Evolutionary conservation across 192 early-diverging fungal species (phyloP), one percentile per base, ranked within the genome.

Genomic region (Coemansia sp.): DNA sequence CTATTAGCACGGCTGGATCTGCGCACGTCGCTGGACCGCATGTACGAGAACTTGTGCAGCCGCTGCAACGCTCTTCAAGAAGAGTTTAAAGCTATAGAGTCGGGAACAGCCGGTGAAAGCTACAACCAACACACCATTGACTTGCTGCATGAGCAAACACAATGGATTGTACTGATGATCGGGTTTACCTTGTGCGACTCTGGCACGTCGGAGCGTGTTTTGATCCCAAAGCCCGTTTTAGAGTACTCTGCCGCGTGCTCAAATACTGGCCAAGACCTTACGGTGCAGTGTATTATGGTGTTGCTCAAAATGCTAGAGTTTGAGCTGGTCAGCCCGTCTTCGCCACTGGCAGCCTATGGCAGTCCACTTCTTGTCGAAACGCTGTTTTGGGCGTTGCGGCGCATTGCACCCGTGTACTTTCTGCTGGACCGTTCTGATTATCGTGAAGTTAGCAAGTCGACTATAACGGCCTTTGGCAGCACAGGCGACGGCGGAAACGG

Each of bases 301-400:
- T 61, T 79, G 48, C 56, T 79, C 8, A 59, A 65, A 49, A 56
- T 54, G n/a, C 58, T 79, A 28, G 67, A 79, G 51, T 70, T 79
- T 56, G 76, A 79, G 59, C 58, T 79, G 7, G 60, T 37, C 26
- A 62, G 58, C 36, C 65, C 71, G 5, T 61, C 68, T 20, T 61
- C 67, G 10, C 44, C 64, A 18, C 53, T 61, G 9, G 61, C 64
- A 4, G 53, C 64, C 0, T 71, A 71, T 20, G 60, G 64, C 37
- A 79, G 76, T 46, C 76, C 76, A 4, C 61, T 79, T 20, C 65
- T 79, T 18, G 71, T 70, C 1, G 76, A 79, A 51, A 79, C 76
- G 31, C 63, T 79, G 5, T 74, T 74, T 58, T 79, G 76, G 76
- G 37, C 71, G 6, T 48, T 79, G 61, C 64, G 64, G 10, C 76